Base-by-base conservation (phyloP, 176 grass and related monocot genomes). In the Otatea glauca region DNA sequence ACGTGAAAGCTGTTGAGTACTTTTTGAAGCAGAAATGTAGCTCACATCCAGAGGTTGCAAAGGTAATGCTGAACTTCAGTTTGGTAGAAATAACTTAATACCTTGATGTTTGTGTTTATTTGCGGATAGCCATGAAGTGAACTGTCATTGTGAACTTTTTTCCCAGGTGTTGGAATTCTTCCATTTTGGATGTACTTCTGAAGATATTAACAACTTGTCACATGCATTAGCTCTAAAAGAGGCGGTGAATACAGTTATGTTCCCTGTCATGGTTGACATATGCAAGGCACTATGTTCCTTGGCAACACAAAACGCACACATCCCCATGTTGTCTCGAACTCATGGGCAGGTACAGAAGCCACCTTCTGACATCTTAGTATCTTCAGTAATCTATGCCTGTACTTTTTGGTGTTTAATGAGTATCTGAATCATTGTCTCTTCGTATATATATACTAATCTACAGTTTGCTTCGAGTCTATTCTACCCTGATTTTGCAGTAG, bases 181-280 rank as follows among this genome's bases (percentile, higher is more conserved):
- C 73, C 95, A 95, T 93, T 98, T 95, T 86, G 95, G 89, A 49
- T 98, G 95, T 74, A 98, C 95, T 45, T 98, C 92, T 23, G 92
- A 98, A 90, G 95, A 98, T 77, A 98, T 98, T 70, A 98, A 98
- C 81, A 98, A 98, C 65, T 64, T 95, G 56, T 88, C 95, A 47
- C 82, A 98, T 90, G 95, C 82, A 54, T 81, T 98, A 37, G 88
- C 88, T 86, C 72, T 98, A 68, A 95, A 95, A 90, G 95, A 98
- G 51, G 90, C 68, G 24, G 80, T 93, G 71, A 98, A 92, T 55
- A 80, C 63, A 65, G 64, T 95, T 83, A 85, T 98, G 61, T 93
- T 95, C 80, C 95, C 92, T 79, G 74, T 80, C 45, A 95, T 98
- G 95, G 44, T 84, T 2, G 76, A 93, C 13, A 60, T 98, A 77